Evolutionary conservation across 176 grass and related monocot genomes (phyloP).

Genomic region (Oryza glumipatula): DNA sequence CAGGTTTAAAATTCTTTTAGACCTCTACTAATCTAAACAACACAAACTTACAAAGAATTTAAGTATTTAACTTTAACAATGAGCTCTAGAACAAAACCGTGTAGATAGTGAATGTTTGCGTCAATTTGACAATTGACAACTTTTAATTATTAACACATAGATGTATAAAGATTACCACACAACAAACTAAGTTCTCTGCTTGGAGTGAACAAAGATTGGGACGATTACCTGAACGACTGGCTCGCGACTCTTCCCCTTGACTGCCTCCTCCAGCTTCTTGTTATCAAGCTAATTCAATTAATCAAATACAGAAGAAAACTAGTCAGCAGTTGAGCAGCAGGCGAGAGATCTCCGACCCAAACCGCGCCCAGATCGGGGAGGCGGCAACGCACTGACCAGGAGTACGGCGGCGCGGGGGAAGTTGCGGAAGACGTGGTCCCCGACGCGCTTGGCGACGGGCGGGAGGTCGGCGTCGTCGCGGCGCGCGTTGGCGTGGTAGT

Average conservation of each 20-base stretch:
- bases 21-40: neutral
- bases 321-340: constrained; percentile 8
- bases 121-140: neutral
- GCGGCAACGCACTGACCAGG: constrained; percentile 44
- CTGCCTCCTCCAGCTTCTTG: constrained; percentile 69
- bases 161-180: neutral
- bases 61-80: neutral
- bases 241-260: constrained; percentile 52
- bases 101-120: neutral
- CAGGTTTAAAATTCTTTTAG: neutral
- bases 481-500: constrained; percentile 97
- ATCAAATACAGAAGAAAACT: constrained; percentile 18
- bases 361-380: neutral
- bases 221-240: constrained; percentile 61
- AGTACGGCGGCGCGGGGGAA: constrained; percentile 89
- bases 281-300: constrained; percentile 65
- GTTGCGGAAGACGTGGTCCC: constrained; percentile 91
- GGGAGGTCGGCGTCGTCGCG: constrained; percentile 73
- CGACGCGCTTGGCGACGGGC: constrained; percentile 76
- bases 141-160: neutral
- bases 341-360: constrained; percentile 12
- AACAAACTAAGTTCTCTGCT: neutral
- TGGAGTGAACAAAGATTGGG: constrained; percentile 13
- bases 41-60: neutral
- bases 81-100: neutral